Evolutionary conservation across 441 rosid genomes (phyloP).

Genomic region (Heliophila coronopifolia): DNA sequence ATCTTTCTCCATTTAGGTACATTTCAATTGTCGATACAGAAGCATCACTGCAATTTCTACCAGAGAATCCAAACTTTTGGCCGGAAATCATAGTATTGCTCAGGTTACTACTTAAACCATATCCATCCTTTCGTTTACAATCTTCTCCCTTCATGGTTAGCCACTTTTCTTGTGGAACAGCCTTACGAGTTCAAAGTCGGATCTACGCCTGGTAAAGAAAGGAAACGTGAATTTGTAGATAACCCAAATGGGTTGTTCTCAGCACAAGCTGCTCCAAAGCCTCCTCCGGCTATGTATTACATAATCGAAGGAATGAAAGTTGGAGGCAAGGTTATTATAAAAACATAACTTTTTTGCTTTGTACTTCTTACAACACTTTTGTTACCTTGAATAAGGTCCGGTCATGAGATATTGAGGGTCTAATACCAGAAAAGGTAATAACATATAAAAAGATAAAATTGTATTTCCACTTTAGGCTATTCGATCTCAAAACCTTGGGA

Average conservation of each 20-base stretch:
- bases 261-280: conserved; percentile 93
- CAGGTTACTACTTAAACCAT: conserved; percentile 40
- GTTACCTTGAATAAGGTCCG: too few species aligned
- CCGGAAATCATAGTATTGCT: conserved; percentile 81
- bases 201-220: conserved; percentile 72
- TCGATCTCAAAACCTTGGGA: too few species aligned
- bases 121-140: not conserved
- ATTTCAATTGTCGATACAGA: conserved; percentile 76
- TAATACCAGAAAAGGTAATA: too few species aligned
- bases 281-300: conserved; percentile 80
- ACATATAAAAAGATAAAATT: too few species aligned
- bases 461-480: too few species aligned
- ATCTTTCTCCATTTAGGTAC: conserved; percentile 46
- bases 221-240: conserved; percentile 77
- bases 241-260: conserved; percentile 90
- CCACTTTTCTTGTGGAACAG: conserved; percentile 29
- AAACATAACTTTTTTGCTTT: not conserved
- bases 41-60: conserved; percentile 80
- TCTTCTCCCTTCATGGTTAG: not conserved
- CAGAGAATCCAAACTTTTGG: conserved; percentile 81
- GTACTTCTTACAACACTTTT: not conserved
- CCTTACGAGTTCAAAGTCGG: conserved; percentile 87
- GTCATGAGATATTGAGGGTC: too few species aligned
- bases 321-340: conserved; percentile 76
- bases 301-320: conserved; percentile 81